These are phyloP conservation scores for Pneumocystis jirovecii DNA, from an alignment of 1,139 yeast species.

Conservation along the genomic window DNA sequence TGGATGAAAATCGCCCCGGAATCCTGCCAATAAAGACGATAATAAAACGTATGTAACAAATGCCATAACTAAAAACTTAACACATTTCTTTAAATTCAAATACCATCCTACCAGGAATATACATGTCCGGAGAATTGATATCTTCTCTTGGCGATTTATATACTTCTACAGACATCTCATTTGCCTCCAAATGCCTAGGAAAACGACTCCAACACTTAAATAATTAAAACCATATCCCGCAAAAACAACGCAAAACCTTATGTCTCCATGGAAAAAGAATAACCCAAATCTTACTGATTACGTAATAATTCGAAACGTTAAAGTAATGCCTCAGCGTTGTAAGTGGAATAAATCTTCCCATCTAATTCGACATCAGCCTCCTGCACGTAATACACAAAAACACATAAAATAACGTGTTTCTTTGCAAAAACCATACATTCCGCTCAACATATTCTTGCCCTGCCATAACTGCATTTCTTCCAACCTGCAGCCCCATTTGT, in stretches of 20 bases:
- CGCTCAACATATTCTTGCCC: constrained; percentile 62
- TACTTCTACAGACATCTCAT: constrained; percentile 29
- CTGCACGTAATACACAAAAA: background rate
- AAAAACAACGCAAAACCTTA: constrained; percentile 45
- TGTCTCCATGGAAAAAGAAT: constrained; percentile 80
- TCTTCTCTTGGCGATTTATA: constrained; percentile 69
- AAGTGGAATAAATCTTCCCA: constrained; percentile 23
- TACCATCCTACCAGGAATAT: constrained; percentile 46
- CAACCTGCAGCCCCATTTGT: constrained; percentile 76
- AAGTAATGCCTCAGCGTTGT: constrained; percentile 63
- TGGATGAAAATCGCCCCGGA: constrained; percentile 85
- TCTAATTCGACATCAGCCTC: background rate
- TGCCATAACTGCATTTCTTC: constrained; percentile 61
- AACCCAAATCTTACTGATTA: constrained; percentile 52
- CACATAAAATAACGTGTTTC: background rate
- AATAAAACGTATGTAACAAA: constrained; percentile 73
- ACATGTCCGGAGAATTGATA: constrained; percentile 89
- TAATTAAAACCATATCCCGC: constrained; percentile 10
- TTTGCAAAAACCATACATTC: constrained; percentile 28
- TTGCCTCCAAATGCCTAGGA: constrained; percentile 30
- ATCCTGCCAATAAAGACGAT: constrained; percentile 75
- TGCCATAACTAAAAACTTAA: constrained; percentile 45
- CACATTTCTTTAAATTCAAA: background rate
- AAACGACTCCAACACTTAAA: constrained; percentile 4
- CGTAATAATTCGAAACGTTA: constrained; percentile 82